phyloP scores from a whole-genome alignment of 73 alveolate genomes.

The Effrenium voratum region DNA sequence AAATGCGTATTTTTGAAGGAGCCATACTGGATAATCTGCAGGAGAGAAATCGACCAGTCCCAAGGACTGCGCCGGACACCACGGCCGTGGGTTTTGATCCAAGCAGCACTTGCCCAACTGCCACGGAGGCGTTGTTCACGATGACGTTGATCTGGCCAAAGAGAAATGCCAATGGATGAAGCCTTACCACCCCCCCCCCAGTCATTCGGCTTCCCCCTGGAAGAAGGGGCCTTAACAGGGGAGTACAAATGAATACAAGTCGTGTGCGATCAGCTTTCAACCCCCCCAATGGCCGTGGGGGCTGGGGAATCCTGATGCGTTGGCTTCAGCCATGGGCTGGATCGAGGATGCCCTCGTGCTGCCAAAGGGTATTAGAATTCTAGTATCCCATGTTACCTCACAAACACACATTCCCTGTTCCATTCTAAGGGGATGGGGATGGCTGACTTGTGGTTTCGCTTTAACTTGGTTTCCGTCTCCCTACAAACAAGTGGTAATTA shows the following conservation, averaged over 20 bases:
- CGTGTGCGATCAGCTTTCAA: not conserved
- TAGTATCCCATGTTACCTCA: too few species aligned
- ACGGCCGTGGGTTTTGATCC: not conserved
- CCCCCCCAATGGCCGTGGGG: too few species aligned
- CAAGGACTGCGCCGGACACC: not conserved
- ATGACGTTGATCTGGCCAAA: slow-evolving; percentile 39
- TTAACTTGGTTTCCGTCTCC: too few species aligned
- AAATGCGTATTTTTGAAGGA: not conserved
- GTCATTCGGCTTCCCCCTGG: not conserved
- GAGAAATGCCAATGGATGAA: not conserved
- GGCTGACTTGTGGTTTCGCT: too few species aligned
- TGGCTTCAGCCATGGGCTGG: too few species aligned
- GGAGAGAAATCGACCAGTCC: not conserved
- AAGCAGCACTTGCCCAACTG: slow-evolving; percentile 37
- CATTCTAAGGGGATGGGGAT: too few species aligned
- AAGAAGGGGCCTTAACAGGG: not conserved
- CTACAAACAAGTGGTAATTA: too few species aligned
- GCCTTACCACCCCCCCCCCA: not conserved
- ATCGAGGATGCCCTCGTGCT: too few species aligned
- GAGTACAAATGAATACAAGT: not conserved
- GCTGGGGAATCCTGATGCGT: too few species aligned
- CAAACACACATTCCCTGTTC: too few species aligned
- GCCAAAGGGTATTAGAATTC: too few species aligned
- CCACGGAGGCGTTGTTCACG: slow-evolving; percentile 74
- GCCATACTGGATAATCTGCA: not conserved